Evolutionary conservation across 2,329 filamentous ascomycete genomes (phyloP).

Genomic region (Helotiales sp.): DNA sequence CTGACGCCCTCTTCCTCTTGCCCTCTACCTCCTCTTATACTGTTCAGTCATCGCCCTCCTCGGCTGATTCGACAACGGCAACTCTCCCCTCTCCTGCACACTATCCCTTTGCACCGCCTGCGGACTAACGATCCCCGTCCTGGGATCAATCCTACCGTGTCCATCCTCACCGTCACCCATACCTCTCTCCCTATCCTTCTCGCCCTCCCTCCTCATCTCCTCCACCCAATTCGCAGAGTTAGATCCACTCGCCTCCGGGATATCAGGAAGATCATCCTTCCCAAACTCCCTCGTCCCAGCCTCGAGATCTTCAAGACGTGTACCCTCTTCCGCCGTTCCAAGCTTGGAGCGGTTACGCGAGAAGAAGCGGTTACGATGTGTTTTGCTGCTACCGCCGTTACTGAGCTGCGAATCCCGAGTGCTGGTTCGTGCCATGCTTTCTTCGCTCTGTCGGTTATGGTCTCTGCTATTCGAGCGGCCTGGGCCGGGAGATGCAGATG

Average conservation of each 20-base stretch:
- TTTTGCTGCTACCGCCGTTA: constrained; percentile 43
- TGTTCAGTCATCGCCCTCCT: constrained; percentile 30
- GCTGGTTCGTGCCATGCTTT: constrained; percentile 29
- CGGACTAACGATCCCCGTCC: constrained; percentile 41
- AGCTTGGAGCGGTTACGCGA: constrained; percentile 48
- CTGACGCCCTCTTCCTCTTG: not conserved
- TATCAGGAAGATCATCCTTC: constrained; percentile 49
- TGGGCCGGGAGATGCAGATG: constrained; percentile 34
- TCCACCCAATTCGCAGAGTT: constrained; percentile 25
- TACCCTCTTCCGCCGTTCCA: constrained; percentile 35
- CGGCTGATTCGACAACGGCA: constrained; percentile 23
- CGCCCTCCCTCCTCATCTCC: constrained; percentile 9
- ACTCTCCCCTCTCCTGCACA: constrained; percentile 33
- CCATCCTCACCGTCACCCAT: not conserved
- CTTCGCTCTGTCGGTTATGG: constrained; percentile 27
- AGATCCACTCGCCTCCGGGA: constrained; percentile 45
- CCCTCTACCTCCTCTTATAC: constrained; percentile 6
- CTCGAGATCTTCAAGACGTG: constrained; percentile 40
- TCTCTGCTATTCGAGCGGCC: constrained; percentile 11
- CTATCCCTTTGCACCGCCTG: constrained; percentile 40
- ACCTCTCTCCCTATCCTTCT: not conserved
- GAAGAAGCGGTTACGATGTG: constrained; percentile 67
- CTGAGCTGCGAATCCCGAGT: constrained; percentile 38
- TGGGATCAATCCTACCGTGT: constrained; percentile 38
- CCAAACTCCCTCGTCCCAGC: constrained; percentile 32